Evolutionary conservation across 2,329 filamentous ascomycete genomes (phyloP).

Genomic region (Cercospora nicotianae): DNA sequence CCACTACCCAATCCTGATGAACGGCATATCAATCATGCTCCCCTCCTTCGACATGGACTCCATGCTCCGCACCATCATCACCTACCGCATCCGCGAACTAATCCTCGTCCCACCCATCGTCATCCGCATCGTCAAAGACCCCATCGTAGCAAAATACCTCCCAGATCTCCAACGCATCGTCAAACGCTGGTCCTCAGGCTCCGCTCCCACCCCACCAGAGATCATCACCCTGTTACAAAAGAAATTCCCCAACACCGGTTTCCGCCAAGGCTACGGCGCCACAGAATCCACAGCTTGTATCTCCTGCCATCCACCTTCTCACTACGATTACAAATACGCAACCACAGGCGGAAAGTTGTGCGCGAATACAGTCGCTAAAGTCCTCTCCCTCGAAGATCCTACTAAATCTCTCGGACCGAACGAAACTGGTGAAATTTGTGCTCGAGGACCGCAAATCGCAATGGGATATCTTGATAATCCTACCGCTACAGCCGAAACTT

Average conservation of each 20-base stretch:
- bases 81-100: conserved; percentile 56
- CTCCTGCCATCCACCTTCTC: conserved; percentile 58
- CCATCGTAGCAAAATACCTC: conserved; percentile 55
- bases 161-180: conserved; percentile 48
- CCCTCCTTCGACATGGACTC: conserved; percentile 60
- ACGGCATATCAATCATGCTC: conserved; percentile 63
- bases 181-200: conserved; percentile 59
- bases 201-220: conserved; percentile 58
- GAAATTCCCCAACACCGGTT: conserved; percentile 59
- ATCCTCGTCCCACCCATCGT: conserved; percentile 61
- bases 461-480: conserved; percentile 42
- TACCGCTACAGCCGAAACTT: conserved; percentile 43
- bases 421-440: conserved; percentile 52
- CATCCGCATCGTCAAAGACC: conserved; percentile 60
- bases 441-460: conserved; percentile 41
- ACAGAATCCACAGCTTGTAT: conserved; percentile 66
- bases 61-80: conserved; percentile 54
- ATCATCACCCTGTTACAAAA: conserved; percentile 57
- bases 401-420: conserved; percentile 50
- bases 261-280: conserved; percentile 70
- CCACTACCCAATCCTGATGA: conserved; percentile 61
- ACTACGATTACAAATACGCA: conserved; percentile 59
- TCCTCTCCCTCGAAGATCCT: conserved; percentile 55
- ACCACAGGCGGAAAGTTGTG: conserved; percentile 57
- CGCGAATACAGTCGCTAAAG: conserved; percentile 60